These are phyloP conservation scores for Penicillium soppii DNA, from an alignment of 495 filamentous ascomycete genomes.

Conservation along the genomic window DNA sequence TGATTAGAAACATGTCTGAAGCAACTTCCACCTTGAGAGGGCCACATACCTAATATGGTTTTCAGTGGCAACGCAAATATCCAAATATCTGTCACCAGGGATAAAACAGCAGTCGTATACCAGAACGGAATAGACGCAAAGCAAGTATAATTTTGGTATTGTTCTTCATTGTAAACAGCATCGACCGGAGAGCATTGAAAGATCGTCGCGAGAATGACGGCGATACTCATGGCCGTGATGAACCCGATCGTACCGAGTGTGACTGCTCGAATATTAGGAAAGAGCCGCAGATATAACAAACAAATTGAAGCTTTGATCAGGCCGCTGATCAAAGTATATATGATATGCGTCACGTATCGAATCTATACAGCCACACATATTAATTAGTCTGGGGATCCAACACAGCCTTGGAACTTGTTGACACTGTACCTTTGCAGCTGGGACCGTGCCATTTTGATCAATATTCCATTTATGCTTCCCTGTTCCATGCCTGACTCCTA, in stretches of 20 bases:
- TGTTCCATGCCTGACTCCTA: constrained; percentile 11
- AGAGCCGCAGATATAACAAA: constrained; percentile 14
- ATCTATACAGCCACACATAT: constrained; percentile 1
- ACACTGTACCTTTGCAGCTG: background rate
- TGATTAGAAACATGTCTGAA: background rate
- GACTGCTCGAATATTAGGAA: constrained; percentile 6
- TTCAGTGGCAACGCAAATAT: constrained; percentile 9
- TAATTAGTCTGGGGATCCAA: too few relatives aligned
- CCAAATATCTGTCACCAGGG: constrained; percentile 12
- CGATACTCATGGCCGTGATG: constrained; percentile 11
- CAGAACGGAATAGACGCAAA: constrained; percentile 12
- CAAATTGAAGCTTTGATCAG: constrained; percentile 12
- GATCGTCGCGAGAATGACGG: constrained; percentile 9
- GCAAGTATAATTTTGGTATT: constrained; percentile 9
- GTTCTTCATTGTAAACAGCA: constrained; percentile 1
- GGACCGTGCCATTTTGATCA: background rate
- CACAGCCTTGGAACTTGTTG: too few relatives aligned
- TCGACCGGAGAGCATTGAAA: constrained; percentile 13
- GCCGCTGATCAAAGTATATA: constrained; percentile 10
- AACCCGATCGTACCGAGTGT: constrained; percentile 9
- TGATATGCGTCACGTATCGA: constrained; percentile 7
- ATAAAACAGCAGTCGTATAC: constrained; percentile 3
- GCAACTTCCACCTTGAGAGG: background rate
- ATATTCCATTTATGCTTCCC: constrained; percentile 9
- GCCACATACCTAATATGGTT: constrained; percentile 9